Base-by-base conservation (phyloP, 495 filamentous ascomycete genomes). In the Cenococcum geophilum region DNA sequence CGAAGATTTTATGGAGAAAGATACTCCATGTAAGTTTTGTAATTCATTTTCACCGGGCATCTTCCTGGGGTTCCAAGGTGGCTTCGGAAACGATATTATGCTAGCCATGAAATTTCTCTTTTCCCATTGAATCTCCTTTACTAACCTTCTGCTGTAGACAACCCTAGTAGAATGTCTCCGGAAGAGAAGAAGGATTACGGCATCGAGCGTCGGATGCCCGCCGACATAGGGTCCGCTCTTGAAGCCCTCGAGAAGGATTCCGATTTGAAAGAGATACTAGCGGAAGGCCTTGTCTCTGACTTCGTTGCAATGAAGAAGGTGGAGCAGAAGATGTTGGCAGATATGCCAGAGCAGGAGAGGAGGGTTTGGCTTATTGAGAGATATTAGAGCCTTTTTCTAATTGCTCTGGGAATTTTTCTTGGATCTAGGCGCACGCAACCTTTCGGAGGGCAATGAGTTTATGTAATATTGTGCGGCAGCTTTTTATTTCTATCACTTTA, bases 11-110 rank as follows among this genome's bases (percentile, higher is more conserved):
- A 63, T 72, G 42, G 72, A 74, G 77, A 72, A 78, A 32, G 83
- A 91, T 62, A 89, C 85, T 70, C 69, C 66, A 52, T 75, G 79
- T 66, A 80, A 84, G 59, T 80, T 48, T 45, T 20, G 5, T 45
- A 18, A 23, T 20, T 45, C 20, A 12, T 58, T 47, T 16, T 1
- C 40, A 45, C 6, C 6, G 27, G 27, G 2, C 6, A 3, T 32
- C 27, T 32, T 32, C 27, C 6, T 6, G 27, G 27, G 27, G 6
- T 32, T 32, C 27, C 6, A 32, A 32, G 27, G 27, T 32, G 27
- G 27, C 27, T 6, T 32, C 6, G 27, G 27, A 6, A 32, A 6
- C 27, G 27, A 32, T 32, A 6, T 32, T 32, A 2, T 2, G 27
- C 27, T 6, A 3, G 27, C 27, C 27, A 32, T 18, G 14, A 27